phyloP scores from a whole-genome alignment of 768 basidiomycete genomes.

The Mycena galopus region DNA sequence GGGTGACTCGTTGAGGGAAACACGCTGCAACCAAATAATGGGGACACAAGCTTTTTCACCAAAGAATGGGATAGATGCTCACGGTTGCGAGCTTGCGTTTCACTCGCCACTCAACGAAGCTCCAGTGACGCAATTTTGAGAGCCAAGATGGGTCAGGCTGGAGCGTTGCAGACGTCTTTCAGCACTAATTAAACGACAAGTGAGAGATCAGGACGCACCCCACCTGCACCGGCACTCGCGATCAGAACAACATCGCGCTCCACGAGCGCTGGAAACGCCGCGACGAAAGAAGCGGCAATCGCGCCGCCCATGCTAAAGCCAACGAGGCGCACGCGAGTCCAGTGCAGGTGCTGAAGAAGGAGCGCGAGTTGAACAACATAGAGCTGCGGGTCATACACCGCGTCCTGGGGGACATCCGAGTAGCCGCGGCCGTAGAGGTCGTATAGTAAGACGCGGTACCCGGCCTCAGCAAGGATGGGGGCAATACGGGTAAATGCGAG shows the following conservation, averaged over 20 bases:
- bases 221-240: slow-evolving; percentile 60
- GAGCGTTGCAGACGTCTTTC: not conserved
- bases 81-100: not conserved
- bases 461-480: slow-evolving; percentile 58
- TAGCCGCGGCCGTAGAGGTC: slow-evolving; percentile 72
- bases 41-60: too few species aligned
- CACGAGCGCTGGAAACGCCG: slow-evolving; percentile 63
- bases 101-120: not conserved
- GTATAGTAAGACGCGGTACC: slow-evolving; percentile 66
- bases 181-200: too few species aligned
- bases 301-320: slow-evolving; percentile 68
- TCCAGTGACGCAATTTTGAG: not conserved
- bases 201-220: slow-evolving; percentile 41
- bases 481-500: slow-evolving; percentile 65
- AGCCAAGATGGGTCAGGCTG: not conserved
- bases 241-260: slow-evolving; percentile 60
- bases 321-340: slow-evolving; percentile 57
- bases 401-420: slow-evolving; percentile 65
- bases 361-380: slow-evolving; percentile 68
- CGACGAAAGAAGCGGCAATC: slow-evolving; percentile 63
- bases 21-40: not conserved
- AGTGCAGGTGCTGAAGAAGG: slow-evolving; percentile 65
- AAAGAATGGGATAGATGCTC: not conserved
- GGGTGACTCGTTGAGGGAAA: not conserved
- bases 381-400: slow-evolving; percentile 56